phyloP scores from a whole-genome alignment of 2,329 filamentous ascomycete genomes.

The Pezicula neosporulosa region DNA sequence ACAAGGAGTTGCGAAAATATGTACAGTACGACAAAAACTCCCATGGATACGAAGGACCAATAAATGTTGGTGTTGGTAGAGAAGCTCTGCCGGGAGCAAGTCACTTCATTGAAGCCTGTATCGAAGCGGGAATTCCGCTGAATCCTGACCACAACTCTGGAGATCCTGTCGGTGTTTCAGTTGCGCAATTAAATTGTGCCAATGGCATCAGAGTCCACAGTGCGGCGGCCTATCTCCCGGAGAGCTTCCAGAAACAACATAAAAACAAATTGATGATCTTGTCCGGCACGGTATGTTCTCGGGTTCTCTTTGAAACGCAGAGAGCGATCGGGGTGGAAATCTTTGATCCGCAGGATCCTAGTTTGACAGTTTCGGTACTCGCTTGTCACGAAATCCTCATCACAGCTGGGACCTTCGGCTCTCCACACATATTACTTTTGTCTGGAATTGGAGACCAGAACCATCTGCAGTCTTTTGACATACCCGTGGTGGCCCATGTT shows the following conservation, averaged over 20 bases:
- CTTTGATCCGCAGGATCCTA: background rate
- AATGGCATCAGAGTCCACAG: background rate
- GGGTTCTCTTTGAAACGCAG: background rate
- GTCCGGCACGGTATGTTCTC: background rate
- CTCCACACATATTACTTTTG: slow-evolving; percentile 26
- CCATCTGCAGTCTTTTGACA: slow-evolving; percentile 9
- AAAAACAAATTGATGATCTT: background rate
- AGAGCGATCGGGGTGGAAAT: background rate
- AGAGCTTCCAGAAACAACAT: background rate
- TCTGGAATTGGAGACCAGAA: slow-evolving; percentile 22
- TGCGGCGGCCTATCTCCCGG: background rate
- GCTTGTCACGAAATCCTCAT: slow-evolving; percentile 22
- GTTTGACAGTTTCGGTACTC: background rate
- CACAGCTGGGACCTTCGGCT: slow-evolving; percentile 18
- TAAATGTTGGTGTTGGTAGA: background rate
- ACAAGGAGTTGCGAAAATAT: background rate
- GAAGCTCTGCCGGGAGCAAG: background rate
- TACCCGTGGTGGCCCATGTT: slow-evolving; percentile 6
- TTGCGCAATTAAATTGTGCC: slow-evolving; percentile 1
- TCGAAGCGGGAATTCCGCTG: background rate
- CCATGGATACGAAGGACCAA: background rate
- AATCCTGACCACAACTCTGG: slow-evolving; percentile 1
- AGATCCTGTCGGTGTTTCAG: background rate
- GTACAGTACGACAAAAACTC: background rate
- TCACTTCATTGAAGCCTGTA: background rate